phyloP scores from a whole-genome alignment of 352 stramenopile species.

The Pilasporangium apinafurcum region DNA sequence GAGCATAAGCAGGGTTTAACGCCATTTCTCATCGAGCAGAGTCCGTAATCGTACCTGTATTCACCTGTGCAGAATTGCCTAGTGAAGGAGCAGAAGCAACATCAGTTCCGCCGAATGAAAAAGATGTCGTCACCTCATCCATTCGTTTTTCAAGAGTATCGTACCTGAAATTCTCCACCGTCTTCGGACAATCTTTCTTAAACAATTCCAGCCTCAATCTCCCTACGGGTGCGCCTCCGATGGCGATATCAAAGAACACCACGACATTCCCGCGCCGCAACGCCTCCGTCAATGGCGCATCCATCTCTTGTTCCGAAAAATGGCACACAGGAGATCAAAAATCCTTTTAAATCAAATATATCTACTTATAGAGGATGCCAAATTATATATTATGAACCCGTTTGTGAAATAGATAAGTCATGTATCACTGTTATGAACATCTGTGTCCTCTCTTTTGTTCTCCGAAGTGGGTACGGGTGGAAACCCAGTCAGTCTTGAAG shows the following conservation, averaged over 20 bases:
- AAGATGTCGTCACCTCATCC: no score
- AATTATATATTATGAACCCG: no score
- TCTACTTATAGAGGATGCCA: background rate
- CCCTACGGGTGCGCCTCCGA: constrained; percentile 84
- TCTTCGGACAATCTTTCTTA: constrained; percentile 94
- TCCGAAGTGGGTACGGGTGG: no score
- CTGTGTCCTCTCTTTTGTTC: no score
- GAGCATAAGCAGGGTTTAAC: background rate
- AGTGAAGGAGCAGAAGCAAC: background rate
- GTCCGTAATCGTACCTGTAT: constrained; percentile 64
- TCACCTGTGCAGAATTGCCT: constrained; percentile 97
- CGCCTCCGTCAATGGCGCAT: constrained; percentile 87
- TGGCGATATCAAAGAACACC: constrained; percentile 94
- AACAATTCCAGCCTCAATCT: constrained; percentile 95
- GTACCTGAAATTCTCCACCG: constrained; percentile 94
- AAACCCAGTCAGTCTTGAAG: no score
- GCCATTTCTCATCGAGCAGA: background rate
- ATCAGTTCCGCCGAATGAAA: background rate
- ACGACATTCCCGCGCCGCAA: constrained; percentile 91
- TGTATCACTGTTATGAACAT: no score
- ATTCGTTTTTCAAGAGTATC: constrained; percentile 1
- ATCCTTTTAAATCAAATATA: background rate
- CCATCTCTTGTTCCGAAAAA: constrained; percentile 31
- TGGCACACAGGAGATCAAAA: no score
- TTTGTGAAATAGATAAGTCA: no score